Conservation (phyloP, 2,329 filamentous ascomycete species). For the Falciphora oryzae region DNA sequence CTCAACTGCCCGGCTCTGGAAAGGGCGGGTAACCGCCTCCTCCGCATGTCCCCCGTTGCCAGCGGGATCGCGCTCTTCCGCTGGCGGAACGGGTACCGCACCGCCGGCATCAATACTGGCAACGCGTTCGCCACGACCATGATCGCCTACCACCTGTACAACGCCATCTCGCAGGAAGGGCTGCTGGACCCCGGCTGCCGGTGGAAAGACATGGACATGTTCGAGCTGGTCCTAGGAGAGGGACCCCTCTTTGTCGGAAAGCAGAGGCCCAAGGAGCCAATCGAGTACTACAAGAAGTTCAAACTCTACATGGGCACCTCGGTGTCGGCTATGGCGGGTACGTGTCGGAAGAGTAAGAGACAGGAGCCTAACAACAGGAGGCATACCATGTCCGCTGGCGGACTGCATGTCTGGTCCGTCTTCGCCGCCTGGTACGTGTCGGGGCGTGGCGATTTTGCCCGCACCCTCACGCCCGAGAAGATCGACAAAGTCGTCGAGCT, state of each 20-base stretch:
- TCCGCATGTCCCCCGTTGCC: neutral
- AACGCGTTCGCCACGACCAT: conserved; percentile 34
- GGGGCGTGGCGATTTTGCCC: too few species aligned
- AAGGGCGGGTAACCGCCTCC: neutral
- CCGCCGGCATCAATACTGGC: conserved; percentile 26
- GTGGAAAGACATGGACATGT: conserved; percentile 36
- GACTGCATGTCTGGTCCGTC: too few species aligned
- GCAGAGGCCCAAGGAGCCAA: conserved; percentile 21
- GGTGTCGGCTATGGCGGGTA: too few species aligned
- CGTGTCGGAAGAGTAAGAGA: too few species aligned
- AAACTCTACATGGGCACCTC: conserved; percentile 32
- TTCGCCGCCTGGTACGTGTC: too few species aligned
- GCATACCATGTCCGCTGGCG: too few species aligned
- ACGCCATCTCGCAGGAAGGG: conserved; percentile 27
- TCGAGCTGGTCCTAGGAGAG: conserved; percentile 21
- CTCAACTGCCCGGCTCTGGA: neutral
- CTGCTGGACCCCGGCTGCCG: conserved; percentile 13
- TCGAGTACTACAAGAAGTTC: conserved; percentile 32
- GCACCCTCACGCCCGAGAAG: too few species aligned
- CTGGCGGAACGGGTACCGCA: conserved; percentile 26
- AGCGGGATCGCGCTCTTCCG: conserved; percentile 31
- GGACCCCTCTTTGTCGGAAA: conserved; percentile 31
- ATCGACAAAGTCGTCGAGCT: too few species aligned
- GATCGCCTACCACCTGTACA: conserved; percentile 35
- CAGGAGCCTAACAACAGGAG: too few species aligned